These are phyloP conservation scores for Dicorynia guianensis DNA, from an alignment of 306 rosid genomes.

Conservation along the genomic window DNA sequence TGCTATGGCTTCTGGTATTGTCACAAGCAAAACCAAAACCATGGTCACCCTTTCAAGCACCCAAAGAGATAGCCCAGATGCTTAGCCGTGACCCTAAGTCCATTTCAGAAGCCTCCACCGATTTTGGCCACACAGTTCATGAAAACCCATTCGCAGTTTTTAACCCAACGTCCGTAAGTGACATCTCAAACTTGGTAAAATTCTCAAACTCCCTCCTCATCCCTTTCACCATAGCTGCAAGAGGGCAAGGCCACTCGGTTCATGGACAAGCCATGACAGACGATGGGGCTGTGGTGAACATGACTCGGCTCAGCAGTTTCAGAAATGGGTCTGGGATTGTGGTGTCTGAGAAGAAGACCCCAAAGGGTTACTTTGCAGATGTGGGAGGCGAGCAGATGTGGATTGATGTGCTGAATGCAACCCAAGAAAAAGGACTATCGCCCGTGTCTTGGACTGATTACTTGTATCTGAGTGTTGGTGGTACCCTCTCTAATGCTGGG, in stretches of 20 bases:
- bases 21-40: not conserved
- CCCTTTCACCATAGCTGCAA: constrained; percentile 55
- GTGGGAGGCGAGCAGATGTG: constrained; percentile 70
- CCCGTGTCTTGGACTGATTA: constrained; percentile 70
- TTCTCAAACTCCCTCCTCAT: constrained; percentile 44
- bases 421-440: constrained; percentile 44
- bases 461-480: constrained; percentile 63
- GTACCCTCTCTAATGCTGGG: constrained; percentile 74
- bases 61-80: constrained; percentile 31
- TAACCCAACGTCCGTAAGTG: constrained; percentile 55
- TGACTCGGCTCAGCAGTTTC: constrained; percentile 40
- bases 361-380: constrained; percentile 51
- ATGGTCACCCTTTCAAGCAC: constrained; percentile 49
- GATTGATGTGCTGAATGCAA: constrained; percentile 54
- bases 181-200: constrained; percentile 50
- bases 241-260: constrained; percentile 57
- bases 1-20: constrained; percentile 22
- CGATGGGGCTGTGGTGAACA: constrained; percentile 60
- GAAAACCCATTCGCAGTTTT: constrained; percentile 54
- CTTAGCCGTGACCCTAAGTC: constrained; percentile 55
- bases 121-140: constrained; percentile 67
- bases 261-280: constrained; percentile 58
- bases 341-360: not conserved
- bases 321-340: constrained; percentile 28
- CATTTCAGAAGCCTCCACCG: constrained; percentile 60